Base-by-base conservation (phyloP, 345 rosid genomes). In the Chamaenerion angustifolium region DNA sequence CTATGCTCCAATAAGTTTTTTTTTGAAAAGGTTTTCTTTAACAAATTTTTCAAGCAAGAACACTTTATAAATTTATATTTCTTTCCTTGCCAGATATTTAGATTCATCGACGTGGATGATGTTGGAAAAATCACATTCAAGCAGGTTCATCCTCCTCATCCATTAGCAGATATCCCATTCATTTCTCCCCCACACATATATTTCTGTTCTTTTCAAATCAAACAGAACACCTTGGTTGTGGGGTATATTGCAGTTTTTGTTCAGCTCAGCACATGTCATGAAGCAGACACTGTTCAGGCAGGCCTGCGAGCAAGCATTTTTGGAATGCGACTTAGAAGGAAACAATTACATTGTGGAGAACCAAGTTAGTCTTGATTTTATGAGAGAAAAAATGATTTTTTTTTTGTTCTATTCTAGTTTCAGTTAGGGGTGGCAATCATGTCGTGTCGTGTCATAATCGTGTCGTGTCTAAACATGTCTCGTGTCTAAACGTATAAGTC, bases 41-140 rank as follows among this genome's bases (percentile, higher is more conserved):
- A 43, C 17, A 12, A 3, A 19, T 12, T 50, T 49, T 23, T 42
- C 12, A 42, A 54, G 21, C 43, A 12, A 37, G 16, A 1, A 12
- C 18, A 10, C 42, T n/a, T 27, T 9, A 16, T 18, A 15, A 41
- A 8, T 35, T 46, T 31, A n/a, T 9, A 11, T 1, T 40, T 43
- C 44, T 42, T 25, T 44, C 18, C 56, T 42, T 19, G 79, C 59
- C 72, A 92, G 96, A 72, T 92, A 52, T 92, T 92, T 49, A 73
- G 74, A 45, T 84, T 92, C 75, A 44, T 92, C 49, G 98, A 92
- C 59, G 75, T 77, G 42, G 96, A 87, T 65, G 82, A 77, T 65
- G 57, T 40, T 2, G 95, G 88, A 51, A 71, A 81, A 45, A 82
- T 84, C 70, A 78, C 90, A 62, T 92, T 84, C 70, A 87, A 78